phyloP scores from a whole-genome alignment of 805 yeast species.

The Lipomyces starkeyi region DNA sequence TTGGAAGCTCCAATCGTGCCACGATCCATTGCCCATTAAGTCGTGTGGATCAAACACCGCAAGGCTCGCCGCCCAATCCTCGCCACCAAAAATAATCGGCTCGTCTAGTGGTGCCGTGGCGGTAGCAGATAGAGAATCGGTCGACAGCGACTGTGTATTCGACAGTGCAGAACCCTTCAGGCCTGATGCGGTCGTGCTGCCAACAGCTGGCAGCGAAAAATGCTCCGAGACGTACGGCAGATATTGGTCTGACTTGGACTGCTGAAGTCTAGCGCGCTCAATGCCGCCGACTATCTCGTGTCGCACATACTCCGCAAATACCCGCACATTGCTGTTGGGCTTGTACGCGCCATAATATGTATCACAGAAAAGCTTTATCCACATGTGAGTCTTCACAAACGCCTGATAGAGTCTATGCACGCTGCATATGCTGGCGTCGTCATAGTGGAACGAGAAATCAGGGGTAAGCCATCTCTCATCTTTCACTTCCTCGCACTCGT shows the following conservation, averaged over 20 bases:
- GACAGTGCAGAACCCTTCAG: background rate
- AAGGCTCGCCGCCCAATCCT: slow-evolving; percentile 14
- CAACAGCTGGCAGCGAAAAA: background rate
- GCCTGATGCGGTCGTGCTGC: background rate
- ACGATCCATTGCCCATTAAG: slow-evolving; percentile 17
- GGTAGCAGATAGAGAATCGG: background rate
- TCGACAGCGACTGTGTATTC: background rate
- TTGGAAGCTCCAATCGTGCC: slow-evolving; percentile 10
- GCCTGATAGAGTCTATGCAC: slow-evolving; percentile 33
- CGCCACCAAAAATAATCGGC: slow-evolving; percentile 11
- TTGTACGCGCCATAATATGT: slow-evolving; percentile 29
- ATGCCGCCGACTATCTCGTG: slow-evolving; percentile 28
- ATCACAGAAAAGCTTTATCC: slow-evolving; percentile 16
- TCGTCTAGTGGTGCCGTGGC: background rate
- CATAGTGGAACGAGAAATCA: slow-evolving; percentile 32
- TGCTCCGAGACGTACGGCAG: background rate
- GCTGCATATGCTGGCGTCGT: slow-evolving; percentile 22
- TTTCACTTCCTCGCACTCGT: background rate
- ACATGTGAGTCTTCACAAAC: slow-evolving; percentile 22
- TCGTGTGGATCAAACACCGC: slow-evolving; percentile 19
- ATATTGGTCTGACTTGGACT: background rate
- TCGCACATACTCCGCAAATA: slow-evolving; percentile 22
- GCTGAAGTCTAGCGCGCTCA: background rate
- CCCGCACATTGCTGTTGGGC: slow-evolving; percentile 13
- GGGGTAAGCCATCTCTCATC: slow-evolving; percentile 25